A percentile compares a stretch with the other conserved stretches of the same genome.
Conservation (phyloP, 495 filamentous ascomycete species). For the Lasiosphaeriaceae sp. region DNA sequence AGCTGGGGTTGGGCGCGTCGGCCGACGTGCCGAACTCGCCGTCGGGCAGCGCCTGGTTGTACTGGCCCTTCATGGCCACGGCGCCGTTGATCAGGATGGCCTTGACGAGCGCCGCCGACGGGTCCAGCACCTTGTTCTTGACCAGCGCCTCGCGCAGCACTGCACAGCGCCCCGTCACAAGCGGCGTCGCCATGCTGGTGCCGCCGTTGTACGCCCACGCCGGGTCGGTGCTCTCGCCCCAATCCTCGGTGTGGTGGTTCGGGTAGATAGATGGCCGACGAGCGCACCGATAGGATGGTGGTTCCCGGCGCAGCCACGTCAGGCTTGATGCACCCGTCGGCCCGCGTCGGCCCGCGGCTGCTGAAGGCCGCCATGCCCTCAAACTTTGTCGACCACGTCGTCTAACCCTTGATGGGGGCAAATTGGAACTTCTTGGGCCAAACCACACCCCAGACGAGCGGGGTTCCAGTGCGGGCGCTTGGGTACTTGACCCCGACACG, state of each 20-base stretch:
- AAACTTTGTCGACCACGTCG: background rate
- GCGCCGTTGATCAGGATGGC: slow-evolving; percentile 7
- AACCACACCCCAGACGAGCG: background rate
- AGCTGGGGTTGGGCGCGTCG: background rate
- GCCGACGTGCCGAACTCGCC: background rate
- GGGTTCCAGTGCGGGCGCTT: too few relatives aligned
- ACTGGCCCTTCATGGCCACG: background rate
- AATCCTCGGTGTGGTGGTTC: background rate
- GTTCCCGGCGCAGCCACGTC: background rate
- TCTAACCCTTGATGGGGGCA: background rate
- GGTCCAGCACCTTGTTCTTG: background rate
- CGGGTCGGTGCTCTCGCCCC: background rate
- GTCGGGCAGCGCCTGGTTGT: background rate
- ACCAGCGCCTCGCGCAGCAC: background rate
- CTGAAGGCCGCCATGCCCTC: background rate
- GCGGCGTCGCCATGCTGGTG: slow-evolving; percentile 4
- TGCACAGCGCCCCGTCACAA: background rate
- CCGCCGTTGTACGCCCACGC: background rate
- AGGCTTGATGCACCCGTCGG: background rate
- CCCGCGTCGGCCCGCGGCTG: background rate
- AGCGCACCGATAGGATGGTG: background rate
- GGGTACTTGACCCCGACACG: background rate
- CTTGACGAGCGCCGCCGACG: slow-evolving; percentile 2
- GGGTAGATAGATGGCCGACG: background rate
- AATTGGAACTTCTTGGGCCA: background rate